Percentiles rank a stretch among this genome's conserved stretches.
These are phyloP conservation scores for Papiliotrema flavescens DNA, from an alignment of 1,284 basidiomycete species.

Conservation along the genomic window DNA sequence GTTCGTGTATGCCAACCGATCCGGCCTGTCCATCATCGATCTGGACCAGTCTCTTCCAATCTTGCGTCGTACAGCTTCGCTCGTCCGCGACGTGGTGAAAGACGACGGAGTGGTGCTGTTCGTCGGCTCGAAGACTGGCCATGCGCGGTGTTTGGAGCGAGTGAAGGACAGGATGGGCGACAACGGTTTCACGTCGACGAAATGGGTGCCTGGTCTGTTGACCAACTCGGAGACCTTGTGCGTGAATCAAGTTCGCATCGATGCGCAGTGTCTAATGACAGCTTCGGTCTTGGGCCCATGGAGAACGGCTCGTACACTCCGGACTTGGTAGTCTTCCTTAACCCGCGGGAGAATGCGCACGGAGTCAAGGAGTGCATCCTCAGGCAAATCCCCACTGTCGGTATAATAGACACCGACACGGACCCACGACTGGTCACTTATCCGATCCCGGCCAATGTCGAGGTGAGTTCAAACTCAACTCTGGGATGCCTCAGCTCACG, in stretches of 20 bases:
- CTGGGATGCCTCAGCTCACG: background rate
- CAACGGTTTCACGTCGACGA: constrained; percentile 73
- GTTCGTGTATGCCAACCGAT: constrained; percentile 89
- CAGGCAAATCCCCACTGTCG: constrained; percentile 79
- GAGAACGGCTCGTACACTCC: constrained; percentile 64
- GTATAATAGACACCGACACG: constrained; percentile 88
- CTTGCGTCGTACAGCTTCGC: constrained; percentile 80
- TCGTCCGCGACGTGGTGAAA: constrained; percentile 77
- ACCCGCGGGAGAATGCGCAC: constrained; percentile 75
- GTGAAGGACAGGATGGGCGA: constrained; percentile 74
- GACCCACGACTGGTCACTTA: constrained; percentile 97
- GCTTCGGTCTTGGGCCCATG: constrained; percentile 62
- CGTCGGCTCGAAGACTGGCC: constrained; percentile 78
- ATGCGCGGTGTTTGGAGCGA: constrained; percentile 69
- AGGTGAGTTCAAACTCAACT: constrained; percentile 60
- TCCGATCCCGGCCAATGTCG: constrained; percentile 89
- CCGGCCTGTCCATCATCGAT: constrained; percentile 90
- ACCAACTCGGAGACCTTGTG: constrained; percentile 78
- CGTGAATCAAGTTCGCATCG: constrained; percentile 14
- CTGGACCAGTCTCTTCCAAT: constrained; percentile 90
- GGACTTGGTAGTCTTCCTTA: constrained; percentile 84
- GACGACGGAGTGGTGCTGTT: constrained; percentile 84
- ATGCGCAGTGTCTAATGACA: constrained; percentile 5
- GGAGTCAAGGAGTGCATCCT: constrained; percentile 82
- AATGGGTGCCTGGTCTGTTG: constrained; percentile 91